These are phyloP conservation scores for Linanthus parryae DNA, from an alignment of 148 eudicot genomes.

Conservation along the genomic window DNA sequence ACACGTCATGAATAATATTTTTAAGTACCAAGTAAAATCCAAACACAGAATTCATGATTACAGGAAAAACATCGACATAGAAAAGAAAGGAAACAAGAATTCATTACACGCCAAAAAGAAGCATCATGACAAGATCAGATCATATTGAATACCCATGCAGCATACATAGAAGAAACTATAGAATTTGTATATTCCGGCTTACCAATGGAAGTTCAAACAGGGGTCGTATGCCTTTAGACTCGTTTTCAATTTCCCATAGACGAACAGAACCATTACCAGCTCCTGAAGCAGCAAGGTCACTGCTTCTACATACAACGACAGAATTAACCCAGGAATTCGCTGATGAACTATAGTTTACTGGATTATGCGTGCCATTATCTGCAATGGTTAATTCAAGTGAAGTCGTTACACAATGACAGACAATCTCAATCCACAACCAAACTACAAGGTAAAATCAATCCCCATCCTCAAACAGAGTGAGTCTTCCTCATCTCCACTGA, in stretches of 20 bases:
- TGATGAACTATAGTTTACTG: conserved; percentile 27
- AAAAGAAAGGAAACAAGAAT: too few species aligned
- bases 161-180: neutral
- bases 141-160: too few species aligned
- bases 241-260: conserved; percentile 78
- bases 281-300: conserved; percentile 97
- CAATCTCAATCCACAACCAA: neutral
- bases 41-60: too few species aligned
- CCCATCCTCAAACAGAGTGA: too few species aligned
- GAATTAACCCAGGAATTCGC: conserved; percentile 88
- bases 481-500: too few species aligned
- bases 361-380: conserved; percentile 32
- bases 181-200: too few species aligned
- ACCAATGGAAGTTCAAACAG: conserved; percentile 83
- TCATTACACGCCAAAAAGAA: too few species aligned
- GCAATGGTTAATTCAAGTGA: conserved; percentile 14
- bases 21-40: too few species aligned
- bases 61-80: too few species aligned
- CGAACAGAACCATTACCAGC: conserved; percentile 86
- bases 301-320: conserved; percentile 70
- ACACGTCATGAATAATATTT: too few species aligned
- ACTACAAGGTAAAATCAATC: too few species aligned
- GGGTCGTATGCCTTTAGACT: conserved; percentile 64
- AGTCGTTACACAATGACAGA: neutral
- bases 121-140: too few species aligned